These are phyloP conservation scores for Russula dissimulans DNA, from an alignment of 768 basidiomycete genomes.

Conservation along the genomic window DNA sequence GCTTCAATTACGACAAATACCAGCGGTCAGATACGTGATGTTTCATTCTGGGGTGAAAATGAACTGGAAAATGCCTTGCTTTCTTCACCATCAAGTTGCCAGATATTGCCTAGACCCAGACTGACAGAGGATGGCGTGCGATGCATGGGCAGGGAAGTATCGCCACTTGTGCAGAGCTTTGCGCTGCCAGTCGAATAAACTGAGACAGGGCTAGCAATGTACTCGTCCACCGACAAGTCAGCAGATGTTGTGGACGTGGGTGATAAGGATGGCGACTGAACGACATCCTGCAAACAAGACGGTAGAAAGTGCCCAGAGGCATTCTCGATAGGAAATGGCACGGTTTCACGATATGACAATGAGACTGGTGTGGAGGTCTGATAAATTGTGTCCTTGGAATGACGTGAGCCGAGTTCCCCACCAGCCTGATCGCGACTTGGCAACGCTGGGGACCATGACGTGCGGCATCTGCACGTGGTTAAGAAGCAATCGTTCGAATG, in stretches of 20 bases:
- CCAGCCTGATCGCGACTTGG: conserved; percentile 17
- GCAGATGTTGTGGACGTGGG: conserved; percentile 52
- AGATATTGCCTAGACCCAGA: conserved; percentile 46
- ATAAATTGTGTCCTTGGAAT: conserved; percentile 47
- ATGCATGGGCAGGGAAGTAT: conserved; percentile 7
- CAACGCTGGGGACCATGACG: not conserved
- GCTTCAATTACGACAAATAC: not conserved
- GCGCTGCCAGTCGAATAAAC: conserved; percentile 8
- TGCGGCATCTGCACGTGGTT: not conserved
- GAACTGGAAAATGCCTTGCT: conserved; percentile 24
- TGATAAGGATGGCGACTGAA: conserved; percentile 51
- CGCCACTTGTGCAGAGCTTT: conserved; percentile 14
- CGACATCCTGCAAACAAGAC: conserved; percentile 67
- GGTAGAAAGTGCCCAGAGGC: conserved; percentile 47
- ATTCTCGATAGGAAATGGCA: conserved; percentile 20
- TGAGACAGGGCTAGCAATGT: conserved; percentile 19
- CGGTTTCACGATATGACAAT: conserved; percentile 26
- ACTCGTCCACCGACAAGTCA: conserved; percentile 56
- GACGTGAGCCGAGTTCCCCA: conserved; percentile 40
- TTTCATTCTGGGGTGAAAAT: conserved; percentile 1
- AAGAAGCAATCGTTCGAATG: not conserved
- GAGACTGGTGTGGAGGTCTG: conserved; percentile 49
- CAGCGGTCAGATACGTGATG: conserved; percentile 1
- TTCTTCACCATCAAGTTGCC: conserved; percentile 67
- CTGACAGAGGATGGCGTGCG: conserved; percentile 20